Evolutionary conservation across 768 basidiomycete genomes (phyloP), one percentile per base, ranked within the genome.

Genomic region (Calvatia gigantea): DNA sequence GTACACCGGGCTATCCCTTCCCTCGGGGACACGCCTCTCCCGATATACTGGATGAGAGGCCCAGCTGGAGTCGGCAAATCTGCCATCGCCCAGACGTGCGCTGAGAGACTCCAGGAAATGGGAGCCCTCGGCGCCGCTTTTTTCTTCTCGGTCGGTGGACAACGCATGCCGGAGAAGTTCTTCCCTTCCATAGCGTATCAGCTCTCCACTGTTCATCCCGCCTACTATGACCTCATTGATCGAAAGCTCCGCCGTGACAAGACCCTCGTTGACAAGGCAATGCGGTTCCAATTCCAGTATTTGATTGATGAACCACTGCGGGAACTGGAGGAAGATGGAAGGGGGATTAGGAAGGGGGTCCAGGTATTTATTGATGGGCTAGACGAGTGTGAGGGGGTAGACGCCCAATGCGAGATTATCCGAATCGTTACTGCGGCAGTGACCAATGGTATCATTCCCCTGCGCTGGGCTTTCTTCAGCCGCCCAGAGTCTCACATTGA

Each of bases 401-500:
- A n/a, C 2, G 45, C 45, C 6, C 45, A 47, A 15, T 32, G 45
- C n/a, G 15, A 17, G 19, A 23, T 44, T 23, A 46, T 46, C 6
- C 32, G 52, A 37, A 23, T 57, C 3, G 28, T 57, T 28, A 43
- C 50, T n/a, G 9, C 12, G 4, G 19, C 31, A 33, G 31, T 37
- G 19, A 28, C 25, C 1, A 7, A 46, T 3, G 19, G 12, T 6
- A 6, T 15, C 7, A 32, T 29, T 1, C 43, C 43, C 19, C 17
- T 46, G 32, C 35, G 32, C 31, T 54, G 52, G 52, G 12, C 32
- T 1, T 54, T 54, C 25, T 54, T 54, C 29, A 54, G 43, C 19
- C 32, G 52, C 11, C 42, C 52, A 3, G 42, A 54, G 37, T 14
- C 12, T 9, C 52, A 54, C 37, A 54, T 54, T 21, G 23, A 44